These are phyloP conservation scores for Plasmodium malariae DNA, from an alignment of 169 alveolate genomes.

Conservation along the genomic window DNA sequence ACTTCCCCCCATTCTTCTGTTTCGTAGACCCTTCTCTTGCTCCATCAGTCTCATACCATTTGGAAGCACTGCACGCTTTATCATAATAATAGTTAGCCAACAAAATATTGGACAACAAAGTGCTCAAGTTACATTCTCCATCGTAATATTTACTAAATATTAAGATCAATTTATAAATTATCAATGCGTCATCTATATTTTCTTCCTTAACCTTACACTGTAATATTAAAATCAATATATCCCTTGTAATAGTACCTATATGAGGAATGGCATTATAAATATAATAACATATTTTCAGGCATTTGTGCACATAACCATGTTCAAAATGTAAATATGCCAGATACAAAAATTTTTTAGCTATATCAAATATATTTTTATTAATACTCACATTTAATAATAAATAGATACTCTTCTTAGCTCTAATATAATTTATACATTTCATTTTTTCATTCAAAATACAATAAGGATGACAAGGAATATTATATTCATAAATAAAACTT, in stretches of 20 bases:
- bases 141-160: conserved; percentile 37
- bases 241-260: conserved; percentile 55
- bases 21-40: neutral
- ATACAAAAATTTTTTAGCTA: conserved; percentile 51
- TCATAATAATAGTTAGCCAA: conserved; percentile 62
- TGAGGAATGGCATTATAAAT: conserved; percentile 54
- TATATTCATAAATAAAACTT: conserved; percentile 63
- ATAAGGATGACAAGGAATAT: conserved; percentile 71
- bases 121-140: conserved; percentile 36
- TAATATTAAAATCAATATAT: conserved; percentile 49
- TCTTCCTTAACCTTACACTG: conserved; percentile 70
- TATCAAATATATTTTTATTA: conserved; percentile 46
- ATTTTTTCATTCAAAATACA: conserved; percentile 66
- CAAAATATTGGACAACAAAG: conserved; percentile 28
- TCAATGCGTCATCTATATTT: conserved; percentile 56
- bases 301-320: conserved; percentile 68
- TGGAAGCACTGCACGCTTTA: neutral
- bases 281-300: conserved; percentile 60
- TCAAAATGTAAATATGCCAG: conserved; percentile 73
- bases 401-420: conserved; percentile 46
- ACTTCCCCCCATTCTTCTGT: neutral
- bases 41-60: neutral
- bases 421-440: conserved; percentile 67
- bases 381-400: conserved; percentile 46
- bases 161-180: conserved; percentile 48